These are phyloP conservation scores for Eucalyptus curtisii DNA, from an alignment of 345 rosid genomes.

Conservation along the genomic window DNA sequence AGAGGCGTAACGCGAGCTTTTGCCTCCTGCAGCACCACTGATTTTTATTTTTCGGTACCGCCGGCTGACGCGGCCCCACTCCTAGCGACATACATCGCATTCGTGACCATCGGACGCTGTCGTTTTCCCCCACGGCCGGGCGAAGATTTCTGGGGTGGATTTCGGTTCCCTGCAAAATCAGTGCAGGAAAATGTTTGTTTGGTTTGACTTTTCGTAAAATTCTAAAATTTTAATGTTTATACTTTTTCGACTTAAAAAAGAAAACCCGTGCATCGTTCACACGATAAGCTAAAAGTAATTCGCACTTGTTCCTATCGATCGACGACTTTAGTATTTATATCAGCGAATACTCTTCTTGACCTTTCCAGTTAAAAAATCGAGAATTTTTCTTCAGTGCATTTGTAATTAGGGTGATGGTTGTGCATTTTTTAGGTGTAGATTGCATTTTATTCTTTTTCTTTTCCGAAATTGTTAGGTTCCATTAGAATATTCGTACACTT, in stretches of 20 bases:
- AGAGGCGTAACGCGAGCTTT: not conserved
- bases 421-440: too few relatives aligned
- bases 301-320: not conserved
- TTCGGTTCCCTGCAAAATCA: not conserved
- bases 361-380: accelerated
- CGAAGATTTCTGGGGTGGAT: not conserved
- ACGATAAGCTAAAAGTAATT: not conserved
- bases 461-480: not conserved
- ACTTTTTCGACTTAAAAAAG: not conserved
- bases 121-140: not conserved
- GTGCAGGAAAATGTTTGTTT: not conserved
- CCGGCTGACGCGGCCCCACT: not conserved
- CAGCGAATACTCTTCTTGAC: accelerated
- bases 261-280: too few relatives aligned
- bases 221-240: not conserved
- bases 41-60: not conserved
- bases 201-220: not conserved
- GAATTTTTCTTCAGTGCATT: too few relatives aligned
- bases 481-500: not conserved
- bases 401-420: not conserved
- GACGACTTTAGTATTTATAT: not conserved
- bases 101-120: not conserved
- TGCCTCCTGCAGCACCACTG: not conserved
- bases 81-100: not conserved
- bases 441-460: not conserved